These are phyloP conservation scores for Hirschioporus abietinus DNA, from an alignment of 768 basidiomycete species.

Conservation along the genomic window DNA sequence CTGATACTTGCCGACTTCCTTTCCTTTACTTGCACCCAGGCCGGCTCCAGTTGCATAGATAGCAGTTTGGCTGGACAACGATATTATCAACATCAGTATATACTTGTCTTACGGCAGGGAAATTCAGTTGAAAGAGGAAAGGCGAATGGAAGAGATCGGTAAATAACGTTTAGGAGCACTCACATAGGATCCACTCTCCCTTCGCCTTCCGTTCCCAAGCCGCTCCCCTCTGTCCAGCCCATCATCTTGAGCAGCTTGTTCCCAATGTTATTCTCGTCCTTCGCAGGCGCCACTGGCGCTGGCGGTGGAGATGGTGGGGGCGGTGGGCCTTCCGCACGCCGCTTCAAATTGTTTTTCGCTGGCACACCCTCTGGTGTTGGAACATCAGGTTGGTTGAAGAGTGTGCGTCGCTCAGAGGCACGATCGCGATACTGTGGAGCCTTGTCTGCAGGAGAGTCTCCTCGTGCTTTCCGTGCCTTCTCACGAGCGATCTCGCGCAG, in stretches of 20 bases:
- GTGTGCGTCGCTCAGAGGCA: slow-evolving; percentile 83
- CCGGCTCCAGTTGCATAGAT: slow-evolving; percentile 87
- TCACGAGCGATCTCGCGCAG: slow-evolving; percentile 70
- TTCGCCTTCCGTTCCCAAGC: slow-evolving; percentile 76
- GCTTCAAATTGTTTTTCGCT: slow-evolving; percentile 33
- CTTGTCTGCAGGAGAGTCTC: slow-evolving; percentile 22
- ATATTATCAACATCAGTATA: background rate
- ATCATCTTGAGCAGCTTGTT: slow-evolving; percentile 95
- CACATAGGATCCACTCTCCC: slow-evolving; percentile 88
- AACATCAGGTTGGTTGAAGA: slow-evolving; percentile 89
- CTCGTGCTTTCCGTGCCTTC: slow-evolving; percentile 47
- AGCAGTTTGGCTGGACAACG: slow-evolving; percentile 57
- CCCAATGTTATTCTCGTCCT: slow-evolving; percentile 84
- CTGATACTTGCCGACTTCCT: slow-evolving; percentile 68
- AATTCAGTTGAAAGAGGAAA: background rate
- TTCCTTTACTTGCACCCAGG: slow-evolving; percentile 88
- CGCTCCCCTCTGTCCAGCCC: slow-evolving; percentile 93
- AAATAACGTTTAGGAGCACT: slow-evolving; percentile 23
- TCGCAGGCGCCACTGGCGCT: slow-evolving; percentile 59
- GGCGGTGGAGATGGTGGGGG: slow-evolving; percentile 58
- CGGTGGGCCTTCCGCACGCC: slow-evolving; percentile 55
- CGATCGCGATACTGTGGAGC: slow-evolving; percentile 89
- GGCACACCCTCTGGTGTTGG: slow-evolving; percentile 57
- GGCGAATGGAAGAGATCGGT: slow-evolving; percentile 10
- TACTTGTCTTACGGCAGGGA: background rate